Percentiles rank a stretch among this genome's conserved stretches.
Conservation (phyloP, 2,329 filamentous ascomycete genomes). For the Dendryphion nanum region DNA sequence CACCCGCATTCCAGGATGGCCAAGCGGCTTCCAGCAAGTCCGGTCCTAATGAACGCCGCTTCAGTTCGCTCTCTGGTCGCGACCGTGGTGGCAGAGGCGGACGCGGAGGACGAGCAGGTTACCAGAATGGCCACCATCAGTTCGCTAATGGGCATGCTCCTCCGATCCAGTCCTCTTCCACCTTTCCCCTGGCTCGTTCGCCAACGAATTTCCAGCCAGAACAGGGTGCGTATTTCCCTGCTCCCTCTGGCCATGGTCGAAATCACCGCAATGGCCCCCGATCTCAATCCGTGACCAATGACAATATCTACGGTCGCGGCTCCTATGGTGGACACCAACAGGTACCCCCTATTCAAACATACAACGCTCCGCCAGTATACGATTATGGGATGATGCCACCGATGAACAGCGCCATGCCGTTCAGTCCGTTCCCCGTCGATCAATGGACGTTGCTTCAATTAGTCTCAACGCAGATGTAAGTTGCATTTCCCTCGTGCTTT, state of each 20-base stretch:
- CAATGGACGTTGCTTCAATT: constrained; percentile 56
- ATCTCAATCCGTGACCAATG: constrained; percentile 62
- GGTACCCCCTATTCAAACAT: constrained; percentile 48
- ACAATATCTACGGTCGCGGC: constrained; percentile 49
- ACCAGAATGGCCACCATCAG: constrained; percentile 31
- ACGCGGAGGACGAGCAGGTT: constrained; percentile 44
- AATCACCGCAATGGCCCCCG: constrained; percentile 53
- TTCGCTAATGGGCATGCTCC: constrained; percentile 42
- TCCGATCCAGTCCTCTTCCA: constrained; percentile 28
- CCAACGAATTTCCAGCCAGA: constrained; percentile 37
- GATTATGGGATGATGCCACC: constrained; percentile 56
- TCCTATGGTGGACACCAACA: constrained; percentile 29
- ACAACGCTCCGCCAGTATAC: constrained; percentile 52
- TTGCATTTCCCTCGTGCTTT: constrained; percentile 5
- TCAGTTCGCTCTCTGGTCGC: constrained; percentile 36
- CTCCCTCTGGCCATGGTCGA: constrained; percentile 31
- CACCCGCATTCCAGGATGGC: constrained; percentile 26
- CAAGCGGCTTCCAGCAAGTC: constrained; percentile 27
- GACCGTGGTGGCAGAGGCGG: constrained; percentile 49
- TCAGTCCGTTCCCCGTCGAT: constrained; percentile 57
- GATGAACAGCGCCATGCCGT: constrained; percentile 60
- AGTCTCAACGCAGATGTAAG: constrained; percentile 61
- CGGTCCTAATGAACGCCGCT: constrained; percentile 24
- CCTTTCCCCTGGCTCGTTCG: constrained; percentile 38
- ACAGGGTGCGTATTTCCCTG: constrained; percentile 31